These are phyloP conservation scores for Fonsecaea erecta DNA, from an alignment of 2,329 filamentous ascomycete species.

Conservation along the genomic window DNA sequence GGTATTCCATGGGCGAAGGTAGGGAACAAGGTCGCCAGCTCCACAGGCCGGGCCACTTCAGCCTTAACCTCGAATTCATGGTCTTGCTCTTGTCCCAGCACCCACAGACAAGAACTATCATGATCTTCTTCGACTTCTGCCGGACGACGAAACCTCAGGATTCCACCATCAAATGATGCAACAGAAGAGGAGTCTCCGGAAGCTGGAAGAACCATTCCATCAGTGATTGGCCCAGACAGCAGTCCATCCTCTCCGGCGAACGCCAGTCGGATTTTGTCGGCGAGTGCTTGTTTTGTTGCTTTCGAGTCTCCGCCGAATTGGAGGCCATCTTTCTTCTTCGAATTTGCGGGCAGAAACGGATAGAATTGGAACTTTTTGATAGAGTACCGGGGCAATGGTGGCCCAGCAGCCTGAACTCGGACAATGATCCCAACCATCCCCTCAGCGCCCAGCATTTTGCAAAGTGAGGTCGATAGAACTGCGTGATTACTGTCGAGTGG, in stretches of 20 bases:
- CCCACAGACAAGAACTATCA: slow-evolving; percentile 60
- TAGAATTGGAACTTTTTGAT: slow-evolving; percentile 75
- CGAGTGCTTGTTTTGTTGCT: slow-evolving; percentile 74
- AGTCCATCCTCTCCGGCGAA: slow-evolving; percentile 64
- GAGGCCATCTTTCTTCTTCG: slow-evolving; percentile 67
- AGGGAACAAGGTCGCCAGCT: slow-evolving; percentile 45
- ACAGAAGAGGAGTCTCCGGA: slow-evolving; percentile 59
- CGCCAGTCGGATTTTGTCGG: slow-evolving; percentile 70
- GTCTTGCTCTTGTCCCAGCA: slow-evolving; percentile 76
- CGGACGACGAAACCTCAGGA: slow-evolving; percentile 68
- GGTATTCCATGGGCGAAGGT: slow-evolving; percentile 62
- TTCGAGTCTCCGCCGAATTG: slow-evolving; percentile 89
- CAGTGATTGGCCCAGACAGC: slow-evolving; percentile 82
- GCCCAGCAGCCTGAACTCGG: slow-evolving; percentile 80
- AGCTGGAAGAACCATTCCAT: slow-evolving; percentile 77
- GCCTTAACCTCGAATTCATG: slow-evolving; percentile 75
- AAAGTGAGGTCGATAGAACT: slow-evolving; percentile 78
- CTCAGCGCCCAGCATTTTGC: slow-evolving; percentile 70
- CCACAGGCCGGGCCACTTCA: slow-evolving; percentile 69
- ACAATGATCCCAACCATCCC: slow-evolving; percentile 84
- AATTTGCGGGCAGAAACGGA: slow-evolving; percentile 69
- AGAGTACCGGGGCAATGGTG: slow-evolving; percentile 68
- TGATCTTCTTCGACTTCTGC: slow-evolving; percentile 43
- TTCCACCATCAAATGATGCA: slow-evolving; percentile 78
- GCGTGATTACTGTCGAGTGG: slow-evolving; percentile 80